phyloP scores from a whole-genome alignment of 176 grass and related monocot species.

The Carex parvula region DNA sequence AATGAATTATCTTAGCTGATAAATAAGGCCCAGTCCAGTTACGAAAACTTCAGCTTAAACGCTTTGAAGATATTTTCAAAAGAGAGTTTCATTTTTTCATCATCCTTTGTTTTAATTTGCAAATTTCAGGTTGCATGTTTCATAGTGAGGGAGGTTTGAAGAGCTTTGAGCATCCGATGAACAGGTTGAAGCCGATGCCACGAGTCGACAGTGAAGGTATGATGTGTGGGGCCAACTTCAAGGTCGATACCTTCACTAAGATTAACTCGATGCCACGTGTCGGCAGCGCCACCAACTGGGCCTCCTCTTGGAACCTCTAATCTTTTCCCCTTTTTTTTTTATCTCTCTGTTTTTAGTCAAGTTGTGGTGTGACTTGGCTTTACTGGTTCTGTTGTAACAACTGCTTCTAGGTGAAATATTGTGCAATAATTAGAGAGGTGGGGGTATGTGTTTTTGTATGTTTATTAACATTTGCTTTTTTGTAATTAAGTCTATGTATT shows the following conservation, averaged over 20 bases:
- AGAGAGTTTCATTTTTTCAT: background rate
- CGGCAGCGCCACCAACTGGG: slow-evolving; percentile 86
- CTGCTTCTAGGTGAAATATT: background rate
- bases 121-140: slow-evolving; percentile 75
- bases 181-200: slow-evolving; percentile 69
- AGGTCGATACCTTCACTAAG: slow-evolving; percentile 80
- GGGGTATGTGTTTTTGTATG: background rate
- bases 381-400: background rate
- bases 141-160: slow-evolving; percentile 87
- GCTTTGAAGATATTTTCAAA: background rate
- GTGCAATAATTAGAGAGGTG: background rate
- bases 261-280: slow-evolving; percentile 85
- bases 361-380: background rate
- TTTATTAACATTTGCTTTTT: background rate
- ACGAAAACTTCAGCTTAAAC: background rate
- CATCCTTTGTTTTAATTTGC: background rate
- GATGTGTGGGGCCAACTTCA: slow-evolving; percentile 85
- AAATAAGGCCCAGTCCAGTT: background rate
- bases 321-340: background rate
- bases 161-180: slow-evolving; percentile 97
- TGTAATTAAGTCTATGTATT: background rate
- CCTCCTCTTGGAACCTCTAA: slow-evolving; percentile 36
- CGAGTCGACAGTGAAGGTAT: slow-evolving; percentile 88
- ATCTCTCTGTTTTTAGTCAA: background rate
- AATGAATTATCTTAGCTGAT: background rate